Evolutionary conservation across 345 rosid species (phyloP), one percentile per base, ranked within the genome.

Genomic region (Citrus sp.): DNA sequence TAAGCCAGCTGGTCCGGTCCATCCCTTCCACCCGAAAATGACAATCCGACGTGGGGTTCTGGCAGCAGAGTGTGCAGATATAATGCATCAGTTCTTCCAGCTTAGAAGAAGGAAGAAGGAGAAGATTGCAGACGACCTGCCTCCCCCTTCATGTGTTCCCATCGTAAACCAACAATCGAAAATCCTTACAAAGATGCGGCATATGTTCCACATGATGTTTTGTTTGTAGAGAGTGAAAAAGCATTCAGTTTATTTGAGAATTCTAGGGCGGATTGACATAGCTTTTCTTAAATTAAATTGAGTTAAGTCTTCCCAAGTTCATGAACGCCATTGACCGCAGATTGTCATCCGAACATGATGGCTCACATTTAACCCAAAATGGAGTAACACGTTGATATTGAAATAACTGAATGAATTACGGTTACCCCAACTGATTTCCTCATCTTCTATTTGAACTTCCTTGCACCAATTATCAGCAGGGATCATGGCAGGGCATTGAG

Each of bases 21-120:
- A 94, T 79, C 98, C 98, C 7, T 96, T 92, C 82, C 99, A 96
- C 82, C 95, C 99, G 16, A 96, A 90, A 28, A 94, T 96, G 95
- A 86, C 79, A 32, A 88, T 96, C 74, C 87, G 97, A 61, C 89
- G 97, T 2, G 97, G 97, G 72, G 87, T 96, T 78, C 80, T 96
- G 67, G 92, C 86, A 69, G 79, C 91, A 22, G 95, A 96, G 80
- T 96, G 99, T 78, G 94, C 97, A 25, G 92, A 92, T 76, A 80
- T 70, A 63, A 96, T 96, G 99, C 94, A 91, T 56, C 94, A 91
- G 67, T 96, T 96, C 83, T 94, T 96, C 87, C 97, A 92, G 86
- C 89, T 89, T 62, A 85, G 99, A 82, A 91, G 98, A 85, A 91
- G 83, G 89, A 94, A 91, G 80, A 91, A 89, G 77, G 87, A 73